Conservation (phyloP, 1,139 yeast species). For the Pneumocystis oryctolagi region DNA sequence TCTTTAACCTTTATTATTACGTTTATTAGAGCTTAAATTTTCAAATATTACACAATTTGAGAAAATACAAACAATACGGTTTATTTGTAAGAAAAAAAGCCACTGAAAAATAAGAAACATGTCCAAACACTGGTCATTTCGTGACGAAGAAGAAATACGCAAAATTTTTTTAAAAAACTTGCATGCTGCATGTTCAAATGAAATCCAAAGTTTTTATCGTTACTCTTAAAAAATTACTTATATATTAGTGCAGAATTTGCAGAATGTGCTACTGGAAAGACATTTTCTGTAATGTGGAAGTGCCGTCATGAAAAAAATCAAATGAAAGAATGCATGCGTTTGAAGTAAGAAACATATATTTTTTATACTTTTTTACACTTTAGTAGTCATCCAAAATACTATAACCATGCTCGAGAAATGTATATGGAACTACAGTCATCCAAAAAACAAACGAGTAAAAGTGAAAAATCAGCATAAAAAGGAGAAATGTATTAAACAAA, state of each 20-base stretch:
- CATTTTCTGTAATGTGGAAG: conserved; percentile 1
- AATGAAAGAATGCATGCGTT: conserved; percentile 2
- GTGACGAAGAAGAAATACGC: background rate
- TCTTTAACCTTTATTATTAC: too few species aligned
- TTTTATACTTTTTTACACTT: background rate
- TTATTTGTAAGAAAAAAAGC: too few species aligned
- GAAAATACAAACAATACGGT: too few species aligned
- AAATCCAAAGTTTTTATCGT: background rate
- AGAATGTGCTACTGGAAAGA: conserved; percentile 2
- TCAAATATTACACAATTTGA: too few species aligned
- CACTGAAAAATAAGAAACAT: background rate
- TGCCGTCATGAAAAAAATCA: background rate
- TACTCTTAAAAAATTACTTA: background rate
- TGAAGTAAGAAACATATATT: background rate
- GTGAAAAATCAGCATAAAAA: too few species aligned
- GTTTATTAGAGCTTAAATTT: too few species aligned
- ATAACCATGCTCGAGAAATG: background rate
- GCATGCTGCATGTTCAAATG: background rate
- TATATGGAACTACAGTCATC: background rate
- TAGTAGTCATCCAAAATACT: background rate
- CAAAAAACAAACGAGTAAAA: background rate
- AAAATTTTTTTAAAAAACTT: background rate
- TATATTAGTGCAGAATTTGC: background rate
- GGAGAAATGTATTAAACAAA: too few species aligned
- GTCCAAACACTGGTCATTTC: background rate